Evolutionary conservation across 305 asterid genomes (phyloP).

Genomic region (Fraxinus baroniana): DNA sequence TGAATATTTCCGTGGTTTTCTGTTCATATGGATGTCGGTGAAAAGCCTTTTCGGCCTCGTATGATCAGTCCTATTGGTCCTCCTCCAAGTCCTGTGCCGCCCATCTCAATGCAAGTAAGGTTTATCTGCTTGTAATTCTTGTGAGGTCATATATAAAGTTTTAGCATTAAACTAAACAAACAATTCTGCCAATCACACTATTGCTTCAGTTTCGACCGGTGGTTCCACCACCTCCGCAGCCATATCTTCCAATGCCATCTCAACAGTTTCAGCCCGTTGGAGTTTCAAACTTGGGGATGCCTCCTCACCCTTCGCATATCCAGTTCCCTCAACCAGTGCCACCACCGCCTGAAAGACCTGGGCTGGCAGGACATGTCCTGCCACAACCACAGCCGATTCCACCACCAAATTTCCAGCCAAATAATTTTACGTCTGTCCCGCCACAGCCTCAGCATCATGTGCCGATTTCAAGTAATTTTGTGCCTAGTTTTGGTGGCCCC

Average conservation of each 20-base stretch:
- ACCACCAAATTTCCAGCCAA: conserved; percentile 51
- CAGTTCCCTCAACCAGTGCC: conserved; percentile 63
- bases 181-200: conserved; percentile 2
- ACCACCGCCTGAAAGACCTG: conserved; percentile 56
- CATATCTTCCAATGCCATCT: conserved; percentile 56
- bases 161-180: conserved; percentile 10
- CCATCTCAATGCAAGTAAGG: conserved; percentile 79
- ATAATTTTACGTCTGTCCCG: conserved; percentile 43
- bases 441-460: conserved; percentile 45
- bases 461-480: conserved; percentile 49
- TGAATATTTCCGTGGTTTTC: conserved; percentile 8
- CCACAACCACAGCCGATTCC: conserved; percentile 59
- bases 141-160: conserved; percentile 14
- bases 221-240: conserved; percentile 51
- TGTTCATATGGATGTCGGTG: conserved; percentile 30
- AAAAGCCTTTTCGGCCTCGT: conserved; percentile 66
- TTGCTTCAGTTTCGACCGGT: conserved; percentile 59
- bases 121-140: conserved; percentile 20
- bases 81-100: conserved; percentile 61
- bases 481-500: conserved; percentile 65
- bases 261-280: conserved; percentile 74
- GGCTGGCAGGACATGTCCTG: conserved; percentile 47
- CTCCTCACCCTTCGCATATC: conserved; percentile 55
- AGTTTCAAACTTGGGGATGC: conserved; percentile 55
- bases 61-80: conserved; percentile 57